A percentile compares a stretch with the other conserved stretches of the same genome.
Evolutionary conservation across 495 filamentous ascomycete species (phyloP).

Genomic region (Penicillium daleae): DNA sequence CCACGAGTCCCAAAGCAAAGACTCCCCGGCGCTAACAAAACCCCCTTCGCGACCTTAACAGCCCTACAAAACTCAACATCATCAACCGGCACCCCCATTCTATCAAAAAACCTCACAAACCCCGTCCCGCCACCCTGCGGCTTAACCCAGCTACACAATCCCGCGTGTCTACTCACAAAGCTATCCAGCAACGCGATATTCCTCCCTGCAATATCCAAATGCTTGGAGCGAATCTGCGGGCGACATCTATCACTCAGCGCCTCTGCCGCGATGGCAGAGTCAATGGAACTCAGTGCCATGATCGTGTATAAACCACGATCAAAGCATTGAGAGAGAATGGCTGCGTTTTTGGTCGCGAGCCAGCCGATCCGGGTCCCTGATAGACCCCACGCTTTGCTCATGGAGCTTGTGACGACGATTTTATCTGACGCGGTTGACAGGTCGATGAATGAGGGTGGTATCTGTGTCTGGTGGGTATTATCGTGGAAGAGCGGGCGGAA

Average conservation of each 20-base stretch:
- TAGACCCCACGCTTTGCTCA: conserved; percentile 26
- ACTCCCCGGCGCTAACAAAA: conserved; percentile 21
- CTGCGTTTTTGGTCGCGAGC: conserved; percentile 12
- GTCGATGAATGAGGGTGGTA: conserved; percentile 12
- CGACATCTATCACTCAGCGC: conserved; percentile 15
- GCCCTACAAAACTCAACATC: conserved; percentile 19
- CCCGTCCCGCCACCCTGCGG: conserved; percentile 16
- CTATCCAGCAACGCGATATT: conserved; percentile 11
- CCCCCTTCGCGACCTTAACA: conserved; percentile 14
- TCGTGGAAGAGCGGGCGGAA: conserved; percentile 20
- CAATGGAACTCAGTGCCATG: conserved; percentile 11
- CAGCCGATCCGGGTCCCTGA: conserved; percentile 20
- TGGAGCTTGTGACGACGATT: conserved; percentile 21
- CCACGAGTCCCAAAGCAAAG: conserved; percentile 14
- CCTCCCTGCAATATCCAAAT: conserved; percentile 2
- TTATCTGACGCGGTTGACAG: conserved; percentile 1
- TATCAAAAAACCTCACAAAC: conserved; percentile 8
- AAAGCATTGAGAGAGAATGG: background rate
- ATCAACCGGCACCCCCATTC: conserved; percentile 4
- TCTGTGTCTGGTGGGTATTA: no score
- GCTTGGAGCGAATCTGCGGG: conserved; percentile 14
- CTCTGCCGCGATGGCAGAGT: conserved; percentile 12
- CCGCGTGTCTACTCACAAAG: conserved; percentile 1
- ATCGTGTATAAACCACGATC: conserved; percentile 13
- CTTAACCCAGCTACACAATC: conserved; percentile 11